Evolutionary conservation across 2,329 filamentous ascomycete species (phyloP), one percentile per base, ranked within the genome.

Genomic region (Huntiella moniliformis): DNA sequence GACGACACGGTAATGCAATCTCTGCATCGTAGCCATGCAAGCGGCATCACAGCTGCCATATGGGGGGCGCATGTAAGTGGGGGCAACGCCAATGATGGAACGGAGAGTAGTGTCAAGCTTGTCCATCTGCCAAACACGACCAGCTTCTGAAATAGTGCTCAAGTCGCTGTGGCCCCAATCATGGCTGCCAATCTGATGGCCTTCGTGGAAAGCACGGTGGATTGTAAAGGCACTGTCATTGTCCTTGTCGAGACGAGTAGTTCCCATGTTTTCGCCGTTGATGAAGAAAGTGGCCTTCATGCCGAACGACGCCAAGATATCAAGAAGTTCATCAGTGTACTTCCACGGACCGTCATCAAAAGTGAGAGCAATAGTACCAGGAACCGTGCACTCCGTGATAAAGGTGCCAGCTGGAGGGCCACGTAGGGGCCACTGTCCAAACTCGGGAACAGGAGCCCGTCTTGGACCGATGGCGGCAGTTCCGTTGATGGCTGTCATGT

Each of bases 171-270:
- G 67, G 8, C 63, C 61, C 64, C 63, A 68, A 56, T 64, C 67
- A 52, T 66, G 74, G 11, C 66, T 70, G 49, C 69, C 74, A 50
- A 79, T 62, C 56, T 79, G 74, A 56, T 79, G 75, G 8, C 71
- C 71, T 4, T 70, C 66, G 36, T 56, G 51, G 48, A 66, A 51
- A 65, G 73, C 73, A 50, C 69, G 67, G 36, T 54, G 52, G 42
- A 65, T 57, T 11, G 57, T 54, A 43, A 44, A 36, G 16, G 37
- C 41, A 31, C 44, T 15, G 16, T 33, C 16, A 28, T 37, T 16
- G 33, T 47, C 43, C 15, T 42, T 42, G 31, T 50, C 40, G 13
- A 62, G 53, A 38, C 46, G 42, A n/a, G 22, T 32, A 2, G 55
- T 56, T 32, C 59, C 61, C 2, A 60, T 53, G 46, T 62, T 63